phyloP scores from a whole-genome alignment of 106 monocot species.

The Platanthera guangdongensis region DNA sequence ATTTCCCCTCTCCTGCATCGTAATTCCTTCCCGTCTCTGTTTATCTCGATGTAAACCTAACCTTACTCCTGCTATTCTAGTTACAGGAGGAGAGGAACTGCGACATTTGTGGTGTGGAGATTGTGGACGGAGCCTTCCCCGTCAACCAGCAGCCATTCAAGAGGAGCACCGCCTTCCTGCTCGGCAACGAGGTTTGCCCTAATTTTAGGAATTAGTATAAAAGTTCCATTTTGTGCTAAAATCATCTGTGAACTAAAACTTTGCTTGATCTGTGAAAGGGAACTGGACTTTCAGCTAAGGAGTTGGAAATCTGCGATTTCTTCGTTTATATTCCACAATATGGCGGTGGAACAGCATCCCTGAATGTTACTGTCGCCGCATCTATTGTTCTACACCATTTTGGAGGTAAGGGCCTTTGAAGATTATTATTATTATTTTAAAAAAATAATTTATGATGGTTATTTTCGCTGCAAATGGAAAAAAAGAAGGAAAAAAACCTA shows the following conservation, averaged over 20 bases:
- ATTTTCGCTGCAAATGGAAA: too few species aligned
- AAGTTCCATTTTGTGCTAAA: background rate
- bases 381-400: constrained; percentile 93
- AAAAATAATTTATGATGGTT: too few species aligned
- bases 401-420: constrained; percentile 25
- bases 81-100: constrained; percentile 53
- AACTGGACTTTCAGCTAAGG: constrained; percentile 68
- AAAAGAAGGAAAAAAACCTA: too few species aligned
- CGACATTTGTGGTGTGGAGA: constrained; percentile 95
- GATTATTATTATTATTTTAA: background rate
- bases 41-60: background rate
- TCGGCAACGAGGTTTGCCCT: constrained; percentile 79
- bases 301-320: constrained; percentile 87
- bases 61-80: background rate
- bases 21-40: background rate
- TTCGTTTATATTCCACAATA: constrained; percentile 97
- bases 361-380: constrained; percentile 94
- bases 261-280: constrained; percentile 32
- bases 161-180: constrained; percentile 85
- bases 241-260: background rate
- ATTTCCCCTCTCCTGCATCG: background rate
- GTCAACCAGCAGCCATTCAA: constrained; percentile 61
- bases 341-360: constrained; percentile 88
- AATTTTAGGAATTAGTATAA: background rate
- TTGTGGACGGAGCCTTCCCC: constrained; percentile 53